phyloP scores from a whole-genome alignment of 495 filamentous ascomycete genomes.

The Chaetomium cochliodes region DNA sequence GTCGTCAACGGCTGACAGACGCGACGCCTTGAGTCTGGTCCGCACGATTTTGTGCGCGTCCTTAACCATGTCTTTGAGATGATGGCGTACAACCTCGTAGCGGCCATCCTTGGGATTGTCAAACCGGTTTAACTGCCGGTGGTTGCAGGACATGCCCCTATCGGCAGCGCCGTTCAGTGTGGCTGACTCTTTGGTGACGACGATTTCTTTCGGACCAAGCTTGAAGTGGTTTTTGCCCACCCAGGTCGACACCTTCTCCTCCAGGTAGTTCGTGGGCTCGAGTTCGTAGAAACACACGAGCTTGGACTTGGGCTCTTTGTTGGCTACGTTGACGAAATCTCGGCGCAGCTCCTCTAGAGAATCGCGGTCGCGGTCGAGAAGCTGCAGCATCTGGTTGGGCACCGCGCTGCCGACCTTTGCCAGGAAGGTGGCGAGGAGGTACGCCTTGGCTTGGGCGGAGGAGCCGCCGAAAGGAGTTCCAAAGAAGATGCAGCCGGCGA shows the following conservation, averaged over 20 bases:
- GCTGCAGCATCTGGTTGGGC: background rate
- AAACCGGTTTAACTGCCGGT: background rate
- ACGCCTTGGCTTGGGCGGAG: background rate
- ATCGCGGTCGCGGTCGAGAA: conserved; percentile 1
- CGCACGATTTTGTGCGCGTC: background rate
- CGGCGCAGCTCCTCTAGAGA: background rate
- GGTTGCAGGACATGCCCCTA: background rate
- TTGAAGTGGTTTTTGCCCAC: background rate
- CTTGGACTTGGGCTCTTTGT: background rate
- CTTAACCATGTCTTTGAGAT: background rate
- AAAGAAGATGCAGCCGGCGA: background rate
- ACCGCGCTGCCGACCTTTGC: background rate
- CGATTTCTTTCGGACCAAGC: background rate
- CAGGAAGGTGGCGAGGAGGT: background rate
- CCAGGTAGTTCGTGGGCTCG: background rate
- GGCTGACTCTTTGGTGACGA: background rate
- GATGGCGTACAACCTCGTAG: background rate
- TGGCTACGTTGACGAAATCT: background rate
- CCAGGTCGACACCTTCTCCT: background rate
- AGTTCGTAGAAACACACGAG: conserved; percentile 4
- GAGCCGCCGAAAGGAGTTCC: background rate
- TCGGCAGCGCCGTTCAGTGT: background rate
- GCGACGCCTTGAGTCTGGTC: background rate
- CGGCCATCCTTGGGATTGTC: background rate
- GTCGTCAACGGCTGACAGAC: background rate